Evolutionary conservation across 2,329 filamentous ascomycete species (phyloP), one percentile per base, ranked within the genome.

Genomic region (Trichoderma asperellum): DNA sequence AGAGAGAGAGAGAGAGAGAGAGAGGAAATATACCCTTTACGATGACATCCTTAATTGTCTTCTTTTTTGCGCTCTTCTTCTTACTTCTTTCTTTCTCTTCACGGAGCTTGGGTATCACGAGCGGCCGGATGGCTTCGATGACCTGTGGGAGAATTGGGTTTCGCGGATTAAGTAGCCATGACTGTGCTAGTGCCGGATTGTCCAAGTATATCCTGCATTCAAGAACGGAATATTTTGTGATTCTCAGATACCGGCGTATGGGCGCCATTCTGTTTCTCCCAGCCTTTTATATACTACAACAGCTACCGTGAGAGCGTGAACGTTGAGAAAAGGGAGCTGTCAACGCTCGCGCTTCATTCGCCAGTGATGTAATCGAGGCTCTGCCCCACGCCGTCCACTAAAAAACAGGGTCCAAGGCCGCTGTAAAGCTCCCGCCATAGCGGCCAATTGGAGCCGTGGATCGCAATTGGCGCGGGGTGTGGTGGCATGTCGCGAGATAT

Each of bases 121-220:
- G 84, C 0, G 94, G 95, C 11, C 92, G 91, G 65, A 98, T 90
- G 70, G 90, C 91, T 77, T 93, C 88, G 70, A 99, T 94, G 74
- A 98, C 90, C 72, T 91, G 91, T 49, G 91, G 89, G 16, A 99
- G 87, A 18, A 95, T 87, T 4, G 92, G 89, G 74, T 94, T 85
- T 72, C 90, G 88, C 43, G 91, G 86, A 75, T 92, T 91, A 73
- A 97, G 87, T 21, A 99, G 88, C 89, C 96, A 97, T 76, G 91
- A 90, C 73, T 93, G 88, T 29, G 89, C 88, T 71, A 97, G 88
- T 14, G 91, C 88, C 0, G 96, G 96, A 75, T 95, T 94, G 73
- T 98, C 95, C 58, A 97, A 89, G 80, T 98, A 98, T 74, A 99
- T 96, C 73, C 94, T 94, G 73, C 93, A 94, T 85, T 99, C 96